A percentile compares a stretch with the other conserved stretches of the same genome.
These are phyloP conservation scores for Metschnikowia matae DNA, from an alignment of 805 yeast species.

Conservation along the genomic window DNA sequence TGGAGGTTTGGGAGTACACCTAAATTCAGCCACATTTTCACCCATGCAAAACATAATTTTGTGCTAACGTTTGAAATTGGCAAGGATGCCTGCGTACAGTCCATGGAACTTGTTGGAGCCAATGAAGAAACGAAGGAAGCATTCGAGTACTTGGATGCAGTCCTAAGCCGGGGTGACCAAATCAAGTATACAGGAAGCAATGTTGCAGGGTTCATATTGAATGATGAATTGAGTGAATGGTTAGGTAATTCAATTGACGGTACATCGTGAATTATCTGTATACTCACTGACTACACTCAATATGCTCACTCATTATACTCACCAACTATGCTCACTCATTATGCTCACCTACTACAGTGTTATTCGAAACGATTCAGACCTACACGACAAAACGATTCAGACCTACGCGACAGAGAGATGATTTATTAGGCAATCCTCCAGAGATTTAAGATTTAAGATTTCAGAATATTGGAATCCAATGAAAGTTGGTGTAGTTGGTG, in stretches of 20 bases:
- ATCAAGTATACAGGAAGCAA: constrained; percentile 40
- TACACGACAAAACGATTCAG: no score
- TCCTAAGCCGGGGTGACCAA: constrained; percentile 22
- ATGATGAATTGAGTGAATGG: constrained; percentile 45
- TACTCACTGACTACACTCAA: no score
- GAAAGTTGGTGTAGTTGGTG: no score
- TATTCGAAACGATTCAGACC: no score
- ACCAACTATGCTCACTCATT: no score
- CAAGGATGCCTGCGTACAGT: constrained; percentile 32
- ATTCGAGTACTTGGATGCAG: constrained; percentile 32
- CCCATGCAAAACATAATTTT: constrained; percentile 28
- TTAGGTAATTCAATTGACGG: constrained; percentile 46
- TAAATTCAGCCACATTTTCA: constrained; percentile 52
- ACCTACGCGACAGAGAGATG: no score
- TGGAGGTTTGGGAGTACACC: constrained; percentile 84
- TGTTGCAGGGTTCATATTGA: constrained; percentile 41
- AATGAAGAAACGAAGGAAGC: constrained; percentile 7
- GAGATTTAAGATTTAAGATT: no score
- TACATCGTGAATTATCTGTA: constrained; percentile 14
- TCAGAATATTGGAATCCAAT: no score
- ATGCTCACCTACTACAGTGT: no score
- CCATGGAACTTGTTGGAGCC: constrained; percentile 17
- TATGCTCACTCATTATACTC: no score
- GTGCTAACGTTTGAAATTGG: constrained; percentile 43
- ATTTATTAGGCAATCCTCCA: no score